phyloP scores from a whole-genome alignment of 305 asterid species.

The Nicotiana rustica region DNA sequence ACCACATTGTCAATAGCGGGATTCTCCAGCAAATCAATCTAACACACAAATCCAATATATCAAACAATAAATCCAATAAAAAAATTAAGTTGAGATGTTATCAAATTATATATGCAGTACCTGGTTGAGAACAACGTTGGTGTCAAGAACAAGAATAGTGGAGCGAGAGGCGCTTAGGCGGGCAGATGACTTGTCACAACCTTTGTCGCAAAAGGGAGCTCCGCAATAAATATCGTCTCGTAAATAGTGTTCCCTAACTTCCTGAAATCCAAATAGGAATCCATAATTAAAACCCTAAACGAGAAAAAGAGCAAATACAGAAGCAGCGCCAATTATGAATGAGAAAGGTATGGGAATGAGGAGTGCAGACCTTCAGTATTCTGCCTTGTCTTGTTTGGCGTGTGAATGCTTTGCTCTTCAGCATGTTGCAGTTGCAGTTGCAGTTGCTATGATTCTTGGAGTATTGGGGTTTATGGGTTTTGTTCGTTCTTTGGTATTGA shows the following conservation, averaged over 20 bases:
- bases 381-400: constrained; percentile 85
- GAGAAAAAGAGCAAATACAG: background rate
- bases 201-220: constrained; percentile 72
- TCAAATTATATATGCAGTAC: constrained; percentile 28
- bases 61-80: constrained; percentile 3
- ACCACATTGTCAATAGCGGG: constrained; percentile 91
- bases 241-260: constrained; percentile 87
- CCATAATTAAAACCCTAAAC: background rate
- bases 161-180: constrained; percentile 61
- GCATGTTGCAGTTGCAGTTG: constrained; percentile 51
- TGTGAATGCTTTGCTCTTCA: constrained; percentile 80
- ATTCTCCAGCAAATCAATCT: constrained; percentile 97
- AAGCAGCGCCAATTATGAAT: background rate
- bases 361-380: constrained; percentile 65
- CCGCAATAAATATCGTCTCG: constrained; percentile 96
- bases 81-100: background rate
- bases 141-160: constrained; percentile 72
- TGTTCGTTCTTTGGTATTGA: background rate
- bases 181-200: constrained; percentile 63
- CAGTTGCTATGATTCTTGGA: too few relatives aligned
- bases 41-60: constrained; percentile 28
- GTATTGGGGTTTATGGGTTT: background rate
- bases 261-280: constrained; percentile 49
- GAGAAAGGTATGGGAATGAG: background rate
- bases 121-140: constrained; percentile 96